Evolutionary conservation across 1,284 basidiomycete genomes (phyloP), one percentile per base, ranked within the genome.

Genomic region (Uromyces viciae-fabae): DNA sequence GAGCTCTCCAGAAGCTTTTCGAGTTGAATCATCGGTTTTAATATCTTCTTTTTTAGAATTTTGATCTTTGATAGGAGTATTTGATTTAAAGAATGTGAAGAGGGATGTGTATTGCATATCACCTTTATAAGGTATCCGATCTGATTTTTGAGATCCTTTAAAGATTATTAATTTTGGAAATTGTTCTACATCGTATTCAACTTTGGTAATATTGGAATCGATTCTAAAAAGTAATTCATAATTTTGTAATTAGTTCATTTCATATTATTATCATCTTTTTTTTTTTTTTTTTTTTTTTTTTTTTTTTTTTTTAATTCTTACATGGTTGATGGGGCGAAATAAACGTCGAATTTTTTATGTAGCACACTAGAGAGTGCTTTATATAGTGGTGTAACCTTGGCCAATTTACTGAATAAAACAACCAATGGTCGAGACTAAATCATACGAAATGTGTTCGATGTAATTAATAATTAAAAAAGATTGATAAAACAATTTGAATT

Each of bases 321-420:
- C 78, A 71, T 71, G 52, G 52, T 64, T 40, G 69, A 58, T 73
- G 54, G 46, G 7, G 71, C 78, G 25, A 58, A 64, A 52, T 81
- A 81, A n/a, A 81, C 46, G n/a, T 73, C 71, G 58, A 74, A 64
- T 56, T 74, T 81, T 33, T 81, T 81, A 38, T 81, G 40, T 25
- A 81, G 36, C 49, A 52, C 78, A 74, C 78, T 74, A n/a, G 78
- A 81, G 22, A 81, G 58, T 33, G 78, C 52, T 74, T 81, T 81
- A 38, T 25, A 81, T 7, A 72, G 54, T 38, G 78, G 71, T 25
- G 78, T 81, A 22, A 71, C 66, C 40, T 58, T 60, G 28, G 69
- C 74, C 9, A 71, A 69, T 31, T 69, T 56, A 1, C 69, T 81
- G 28, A 81, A 81, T 22, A 81, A 49, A 52, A 81, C 58, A 14